phyloP scores from a whole-genome alignment of 805 yeast genomes.

The Sungouiella blattae region DNA sequence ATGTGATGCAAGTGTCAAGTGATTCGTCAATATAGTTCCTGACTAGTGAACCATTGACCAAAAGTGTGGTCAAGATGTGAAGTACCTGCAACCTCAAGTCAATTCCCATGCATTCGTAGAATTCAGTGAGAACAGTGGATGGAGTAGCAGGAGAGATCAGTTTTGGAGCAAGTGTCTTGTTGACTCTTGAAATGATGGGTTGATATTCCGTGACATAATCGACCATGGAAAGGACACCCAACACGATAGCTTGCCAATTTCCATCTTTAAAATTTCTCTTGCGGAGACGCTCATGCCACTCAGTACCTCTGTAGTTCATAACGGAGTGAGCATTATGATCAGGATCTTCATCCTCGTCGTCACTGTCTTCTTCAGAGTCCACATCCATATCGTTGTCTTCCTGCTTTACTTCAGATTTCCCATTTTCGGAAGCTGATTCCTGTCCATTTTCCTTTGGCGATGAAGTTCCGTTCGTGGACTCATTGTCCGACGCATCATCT shows the following conservation, averaged over 20 bases:
- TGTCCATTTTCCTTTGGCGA: neutral
- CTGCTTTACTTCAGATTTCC: constrained; percentile 16
- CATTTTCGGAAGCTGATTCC: constrained; percentile 8
- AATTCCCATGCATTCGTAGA: constrained; percentile 49
- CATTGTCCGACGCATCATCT: constrained; percentile 14
- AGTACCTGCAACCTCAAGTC: constrained; percentile 56
- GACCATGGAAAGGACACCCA: constrained; percentile 67
- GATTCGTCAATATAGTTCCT: constrained; percentile 65
- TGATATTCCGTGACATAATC: constrained; percentile 55
- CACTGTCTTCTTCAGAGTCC: constrained; percentile 22
- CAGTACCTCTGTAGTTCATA: constrained; percentile 53
- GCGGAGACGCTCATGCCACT: constrained; percentile 78
- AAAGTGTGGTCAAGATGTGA: constrained; percentile 59
- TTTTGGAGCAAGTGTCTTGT: constrained; percentile 54
- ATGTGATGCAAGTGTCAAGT: constrained; percentile 56
- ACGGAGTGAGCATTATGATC: constrained; percentile 44
- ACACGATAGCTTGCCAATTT: constrained; percentile 73
- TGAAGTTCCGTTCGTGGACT: neutral
- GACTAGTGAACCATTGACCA: constrained; percentile 55
- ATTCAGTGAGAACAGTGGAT: constrained; percentile 47
- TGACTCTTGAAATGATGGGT: constrained; percentile 47
- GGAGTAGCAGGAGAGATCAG: constrained; percentile 46
- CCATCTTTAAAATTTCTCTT: constrained; percentile 79
- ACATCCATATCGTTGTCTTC: constrained; percentile 7
- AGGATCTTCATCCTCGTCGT: constrained; percentile 3